A percentile compares a stretch with the other conserved stretches of the same genome.
Evolutionary conservation across 2,329 filamentous ascomycete genomes (phyloP).

Genomic region (Colletotrichum camelliae): DNA sequence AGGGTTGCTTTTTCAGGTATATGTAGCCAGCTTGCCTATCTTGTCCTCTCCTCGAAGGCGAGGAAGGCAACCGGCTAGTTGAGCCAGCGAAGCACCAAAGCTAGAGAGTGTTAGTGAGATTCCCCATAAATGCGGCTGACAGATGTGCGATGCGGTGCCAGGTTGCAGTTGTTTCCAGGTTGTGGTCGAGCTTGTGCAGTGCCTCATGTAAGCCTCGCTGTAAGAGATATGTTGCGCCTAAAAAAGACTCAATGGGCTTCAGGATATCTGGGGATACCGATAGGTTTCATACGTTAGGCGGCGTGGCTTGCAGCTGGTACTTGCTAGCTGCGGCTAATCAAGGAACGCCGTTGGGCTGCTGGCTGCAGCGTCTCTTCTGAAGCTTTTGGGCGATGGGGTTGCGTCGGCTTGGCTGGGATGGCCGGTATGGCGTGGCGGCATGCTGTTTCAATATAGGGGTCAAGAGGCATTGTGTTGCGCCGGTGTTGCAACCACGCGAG

Average conservation of each 20-base stretch:
- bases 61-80: neutral
- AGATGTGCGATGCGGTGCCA: neutral
- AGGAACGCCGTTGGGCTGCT: neutral
- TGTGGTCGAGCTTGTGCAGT: neutral
- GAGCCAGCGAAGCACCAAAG: neutral
- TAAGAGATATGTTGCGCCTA: neutral
- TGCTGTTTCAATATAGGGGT: neutral
- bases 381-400: neutral
- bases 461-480: neutral
- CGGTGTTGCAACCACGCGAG: neutral
- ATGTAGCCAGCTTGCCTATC: neutral
- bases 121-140: neutral
- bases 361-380: neutral
- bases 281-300: neutral
- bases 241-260: neutral
- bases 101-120: neutral
- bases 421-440: neutral
- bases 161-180: neutral
- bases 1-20: neutral
- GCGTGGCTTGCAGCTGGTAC: neutral
- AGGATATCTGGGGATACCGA: neutral
- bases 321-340: neutral
- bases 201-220: neutral
- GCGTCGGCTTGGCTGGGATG: neutral
- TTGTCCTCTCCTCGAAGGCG: neutral